Base-by-base conservation (phyloP, 139 green algal species). In the Desmodesmus armatus region DNA sequence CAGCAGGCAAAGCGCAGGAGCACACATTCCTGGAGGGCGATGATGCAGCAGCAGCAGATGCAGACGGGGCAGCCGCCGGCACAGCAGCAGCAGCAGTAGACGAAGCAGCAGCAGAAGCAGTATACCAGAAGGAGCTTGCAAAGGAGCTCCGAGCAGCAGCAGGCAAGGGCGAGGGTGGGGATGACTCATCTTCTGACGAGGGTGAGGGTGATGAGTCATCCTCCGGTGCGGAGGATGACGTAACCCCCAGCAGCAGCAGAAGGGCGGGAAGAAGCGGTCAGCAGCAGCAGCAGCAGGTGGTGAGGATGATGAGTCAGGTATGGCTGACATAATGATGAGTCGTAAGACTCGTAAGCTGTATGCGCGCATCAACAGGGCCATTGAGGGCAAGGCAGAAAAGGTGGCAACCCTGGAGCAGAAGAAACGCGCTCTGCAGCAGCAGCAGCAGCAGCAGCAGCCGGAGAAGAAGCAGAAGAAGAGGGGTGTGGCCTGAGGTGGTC, bases 311-410 rank as follows among this genome's bases (percentile, higher is more conserved):
- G 91, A 93, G 72, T 85, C 88, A 43, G 88, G 79, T 3, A 94
- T 98, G 91, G 93, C 93, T 51, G 92, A 94, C 65, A 94, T 97
- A 0, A 96, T 99, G 93, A 98, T 99, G 94, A 95, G 91, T 11
- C 90, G 95, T 74, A 99, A 99, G 91, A 91, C 87, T 27, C 82
- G 90, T 21, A 96, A 96, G 88, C 79, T 98, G 83, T 99, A 99
- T 88, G 93, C 96, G 55, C 86, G 90, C 58, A 94, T 98, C 62
- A 91, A 96, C 76, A 83, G 88, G 11, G 85, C 87, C 29, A 63
- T 89, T 77, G 87, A 70, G 11, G 91, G 90, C 40, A 96, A 97
- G 89, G 33, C 55, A 7, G 85, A 91, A 76, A 88, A 91, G 19
- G 89, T 92, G 25, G 85, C 90, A 76, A 77, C 80, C 47, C 91